Percentiles rank a stretch among this genome's conserved stretches.
Evolutionary conservation across 805 yeast genomes (phyloP).

Genomic region (Saturnispora serradocipensis): DNA sequence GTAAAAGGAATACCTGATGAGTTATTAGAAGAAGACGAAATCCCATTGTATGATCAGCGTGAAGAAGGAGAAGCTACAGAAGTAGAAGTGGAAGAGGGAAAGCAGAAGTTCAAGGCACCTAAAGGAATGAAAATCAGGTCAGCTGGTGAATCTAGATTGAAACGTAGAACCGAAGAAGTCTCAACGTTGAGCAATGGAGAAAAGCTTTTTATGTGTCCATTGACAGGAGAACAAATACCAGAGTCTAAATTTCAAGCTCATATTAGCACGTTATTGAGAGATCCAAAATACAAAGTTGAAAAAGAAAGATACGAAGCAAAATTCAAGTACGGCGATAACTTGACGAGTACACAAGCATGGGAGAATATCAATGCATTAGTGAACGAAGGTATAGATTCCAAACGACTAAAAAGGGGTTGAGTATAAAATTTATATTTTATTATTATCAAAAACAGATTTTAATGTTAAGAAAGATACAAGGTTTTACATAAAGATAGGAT

Average conservation of each 20-base stretch:
- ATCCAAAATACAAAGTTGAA: slow-evolving; percentile 70
- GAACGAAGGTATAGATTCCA: slow-evolving; percentile 10
- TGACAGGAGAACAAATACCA: slow-evolving; percentile 61
- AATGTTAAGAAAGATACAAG: neutral
- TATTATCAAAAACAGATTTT: neutral
- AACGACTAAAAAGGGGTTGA: slow-evolving; percentile 5
- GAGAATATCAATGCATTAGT: slow-evolving; percentile 44
- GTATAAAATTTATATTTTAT: neutral
- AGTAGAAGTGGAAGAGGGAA: slow-evolving; percentile 4
- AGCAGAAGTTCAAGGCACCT: slow-evolving; percentile 9
- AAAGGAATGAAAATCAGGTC: slow-evolving; percentile 58
- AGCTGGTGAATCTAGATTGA: slow-evolving; percentile 58
- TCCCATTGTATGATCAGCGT: slow-evolving; percentile 2
- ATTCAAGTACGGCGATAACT: slow-evolving; percentile 30
- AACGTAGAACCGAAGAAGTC: slow-evolving; percentile 18
- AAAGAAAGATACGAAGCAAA: slow-evolving; percentile 51
- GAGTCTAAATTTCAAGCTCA: slow-evolving; percentile 67
- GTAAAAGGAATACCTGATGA: slow-evolving; percentile 13
- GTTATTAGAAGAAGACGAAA: slow-evolving; percentile 2
- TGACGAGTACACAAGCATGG: slow-evolving; percentile 41
- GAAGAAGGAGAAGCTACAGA: slow-evolving; percentile 2
- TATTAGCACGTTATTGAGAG: slow-evolving; percentile 57
- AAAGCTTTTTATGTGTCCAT: slow-evolving; percentile 59
- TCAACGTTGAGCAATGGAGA: slow-evolving; percentile 13
- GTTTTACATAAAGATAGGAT: neutral